These are phyloP conservation scores for Fraxinus dipetala DNA, from an alignment of 305 asterid species.

Conservation along the genomic window DNA sequence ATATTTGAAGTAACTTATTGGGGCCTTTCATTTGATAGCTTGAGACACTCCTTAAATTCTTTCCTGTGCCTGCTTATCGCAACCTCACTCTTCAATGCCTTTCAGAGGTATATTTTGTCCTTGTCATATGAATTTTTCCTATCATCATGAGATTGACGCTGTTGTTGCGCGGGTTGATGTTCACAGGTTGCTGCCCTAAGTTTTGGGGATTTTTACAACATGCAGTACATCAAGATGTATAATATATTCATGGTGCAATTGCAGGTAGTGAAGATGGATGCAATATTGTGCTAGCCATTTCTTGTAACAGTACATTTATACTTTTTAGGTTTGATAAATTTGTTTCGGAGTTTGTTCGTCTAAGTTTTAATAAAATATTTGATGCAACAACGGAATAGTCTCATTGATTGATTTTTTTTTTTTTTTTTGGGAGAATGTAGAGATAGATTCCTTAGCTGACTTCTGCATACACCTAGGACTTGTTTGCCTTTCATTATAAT, in stretches of 20 bases:
- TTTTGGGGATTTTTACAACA: constrained; percentile 80
- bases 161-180: constrained; percentile 15
- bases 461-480: neutral
- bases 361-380: constrained; percentile 3
- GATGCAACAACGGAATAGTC: neutral
- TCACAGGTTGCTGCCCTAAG: constrained; percentile 90
- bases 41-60: constrained; percentile 73
- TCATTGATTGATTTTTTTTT: neutral
- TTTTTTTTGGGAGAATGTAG: neutral
- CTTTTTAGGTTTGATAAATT: neutral
- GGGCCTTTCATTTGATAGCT: constrained; percentile 55
- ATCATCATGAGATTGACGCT: neutral
- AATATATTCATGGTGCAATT: constrained; percentile 72
- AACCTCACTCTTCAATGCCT: constrained; percentile 90
- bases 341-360: neutral
- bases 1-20: constrained; percentile 12
- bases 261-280: constrained; percentile 54
- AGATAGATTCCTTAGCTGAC: neutral
- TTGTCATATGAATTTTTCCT: neutral
- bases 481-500: neutral
- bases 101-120: constrained; percentile 59
- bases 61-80: constrained; percentile 77
- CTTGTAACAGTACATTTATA: neutral
- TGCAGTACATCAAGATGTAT: constrained; percentile 80
- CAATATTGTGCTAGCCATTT: neutral